Percentiles rank a stretch among this genome's conserved stretches.
Evolutionary conservation across 495 filamentous ascomycete species (phyloP).

Genomic region (Neurospora cerealis): DNA sequence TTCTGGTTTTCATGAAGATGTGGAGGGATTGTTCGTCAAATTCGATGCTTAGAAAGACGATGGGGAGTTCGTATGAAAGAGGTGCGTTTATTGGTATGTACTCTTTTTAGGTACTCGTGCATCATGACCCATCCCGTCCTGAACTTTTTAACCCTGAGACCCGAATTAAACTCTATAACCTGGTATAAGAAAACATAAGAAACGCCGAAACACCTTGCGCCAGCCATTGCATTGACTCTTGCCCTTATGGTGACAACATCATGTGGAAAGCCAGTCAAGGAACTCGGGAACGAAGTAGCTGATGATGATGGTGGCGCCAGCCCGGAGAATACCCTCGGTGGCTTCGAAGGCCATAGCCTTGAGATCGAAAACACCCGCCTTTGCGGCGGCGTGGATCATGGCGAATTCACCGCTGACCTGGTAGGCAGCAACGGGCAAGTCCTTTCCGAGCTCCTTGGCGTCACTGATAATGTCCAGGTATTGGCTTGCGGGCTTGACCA

Average conservation of each 20-base stretch:
- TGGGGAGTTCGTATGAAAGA: constrained; percentile 2
- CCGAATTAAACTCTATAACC: background rate
- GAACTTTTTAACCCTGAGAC: background rate
- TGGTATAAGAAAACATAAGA: background rate
- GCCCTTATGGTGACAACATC: constrained; percentile 8
- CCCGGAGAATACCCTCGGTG: constrained; percentile 83
- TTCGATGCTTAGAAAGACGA: background rate
- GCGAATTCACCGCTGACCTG: constrained; percentile 96
- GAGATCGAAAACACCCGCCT: constrained; percentile 95
- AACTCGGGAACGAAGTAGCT: constrained; percentile 94
- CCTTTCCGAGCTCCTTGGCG: constrained; percentile 82
- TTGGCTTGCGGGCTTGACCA: constrained; percentile 94
- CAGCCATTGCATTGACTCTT: background rate
- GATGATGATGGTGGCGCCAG: constrained; percentile 83
- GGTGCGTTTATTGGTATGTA: background rate
- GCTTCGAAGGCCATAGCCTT: constrained; percentile 93
- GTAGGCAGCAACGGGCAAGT: constrained; percentile 88
- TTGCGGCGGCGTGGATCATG: constrained; percentile 94
- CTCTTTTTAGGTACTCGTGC: background rate
- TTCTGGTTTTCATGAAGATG: background rate
- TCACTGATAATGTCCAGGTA: constrained; percentile 95
- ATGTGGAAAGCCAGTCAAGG: constrained; percentile 64
- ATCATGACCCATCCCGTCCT: background rate
- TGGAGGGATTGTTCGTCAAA: background rate
- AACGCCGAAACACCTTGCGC: constrained; percentile 6